phyloP scores from a whole-genome alignment of 2,329 filamentous ascomycete genomes.

The Mycosphaerelloides madeirae region DNA sequence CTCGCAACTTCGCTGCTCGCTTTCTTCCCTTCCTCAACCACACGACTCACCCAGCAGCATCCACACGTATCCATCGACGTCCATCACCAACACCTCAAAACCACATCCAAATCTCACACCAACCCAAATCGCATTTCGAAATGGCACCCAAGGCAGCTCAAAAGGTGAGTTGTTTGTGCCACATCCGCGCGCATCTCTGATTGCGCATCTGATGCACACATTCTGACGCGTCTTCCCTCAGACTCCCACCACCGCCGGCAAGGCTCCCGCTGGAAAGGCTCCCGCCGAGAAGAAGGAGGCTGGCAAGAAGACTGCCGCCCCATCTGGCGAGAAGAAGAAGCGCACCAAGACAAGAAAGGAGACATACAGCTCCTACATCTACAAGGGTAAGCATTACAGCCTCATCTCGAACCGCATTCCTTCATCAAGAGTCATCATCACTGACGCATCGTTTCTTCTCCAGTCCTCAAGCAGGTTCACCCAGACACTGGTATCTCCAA shows the following conservation, averaged over 20 bases:
- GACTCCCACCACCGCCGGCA: conserved; percentile 90
- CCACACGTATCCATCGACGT: conserved; percentile 27
- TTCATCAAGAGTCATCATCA: conserved; percentile 13
- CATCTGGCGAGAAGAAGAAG: conserved; percentile 99
- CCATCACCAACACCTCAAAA: conserved; percentile 31
- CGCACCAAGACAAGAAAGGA: conserved; percentile 99
- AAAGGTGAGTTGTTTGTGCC: conserved; percentile 48
- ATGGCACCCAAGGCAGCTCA: conserved; percentile 98
- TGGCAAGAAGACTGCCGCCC: conserved; percentile 95
- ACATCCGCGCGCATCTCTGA: conserved; percentile 2
- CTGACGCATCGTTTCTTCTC: conserved; percentile 37
- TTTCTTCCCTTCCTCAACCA: conserved; percentile 34
- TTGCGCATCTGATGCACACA: conserved; percentile 10
- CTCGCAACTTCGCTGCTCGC: conserved; percentile 16
- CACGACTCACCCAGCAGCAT: background rate
- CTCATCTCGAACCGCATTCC: too few species aligned
- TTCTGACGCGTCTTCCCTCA: conserved; percentile 24
- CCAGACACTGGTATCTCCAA: conserved; percentile 99
- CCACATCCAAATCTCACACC: conserved; percentile 28
- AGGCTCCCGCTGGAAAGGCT: conserved; percentile 76
- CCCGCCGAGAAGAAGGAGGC: conserved; percentile 99
- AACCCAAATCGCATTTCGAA: conserved; percentile 46
- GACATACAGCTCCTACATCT: conserved; percentile 99
- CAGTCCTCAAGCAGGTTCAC: conserved; percentile 99
- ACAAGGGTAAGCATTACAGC: conserved; percentile 72